These are phyloP conservation scores for Calonectria henricotiae DNA, from an alignment of 2,329 filamentous ascomycete species.

Conservation along the genomic window DNA sequence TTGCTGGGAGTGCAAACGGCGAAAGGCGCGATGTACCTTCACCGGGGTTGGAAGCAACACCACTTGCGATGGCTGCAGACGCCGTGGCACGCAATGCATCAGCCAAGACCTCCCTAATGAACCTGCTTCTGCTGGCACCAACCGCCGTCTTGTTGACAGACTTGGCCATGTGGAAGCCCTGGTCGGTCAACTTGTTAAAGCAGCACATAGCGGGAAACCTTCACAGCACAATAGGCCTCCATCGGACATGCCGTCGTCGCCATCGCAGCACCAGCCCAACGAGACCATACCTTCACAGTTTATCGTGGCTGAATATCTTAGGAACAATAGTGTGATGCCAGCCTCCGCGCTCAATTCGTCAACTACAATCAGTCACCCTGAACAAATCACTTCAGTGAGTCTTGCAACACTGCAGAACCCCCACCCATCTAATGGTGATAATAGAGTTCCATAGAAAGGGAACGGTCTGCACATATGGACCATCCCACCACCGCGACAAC, in stretches of 20 bases:
- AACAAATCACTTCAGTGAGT: background rate
- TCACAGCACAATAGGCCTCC: background rate
- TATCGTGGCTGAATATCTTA: background rate
- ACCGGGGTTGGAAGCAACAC: slow-evolving; percentile 55
- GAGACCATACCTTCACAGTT: background rate
- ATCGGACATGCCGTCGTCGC: background rate
- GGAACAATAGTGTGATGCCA: no score
- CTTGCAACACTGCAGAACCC: background rate
- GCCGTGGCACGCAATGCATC: slow-evolving; percentile 63
- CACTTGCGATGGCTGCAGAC: slow-evolving; percentile 66
- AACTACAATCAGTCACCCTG: background rate
- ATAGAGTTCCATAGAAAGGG: background rate
- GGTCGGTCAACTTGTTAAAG: slow-evolving; percentile 53
- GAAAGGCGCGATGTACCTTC: slow-evolving; percentile 69
- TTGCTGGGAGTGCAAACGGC: slow-evolving; percentile 74
- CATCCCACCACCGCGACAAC: background rate
- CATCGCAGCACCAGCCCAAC: background rate
- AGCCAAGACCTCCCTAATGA: slow-evolving; percentile 66
- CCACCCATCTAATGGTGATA: background rate
- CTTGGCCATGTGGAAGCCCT: slow-evolving; percentile 58
- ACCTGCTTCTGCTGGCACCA: slow-evolving; percentile 37
- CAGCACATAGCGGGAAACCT: background rate
- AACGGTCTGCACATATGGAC: background rate
- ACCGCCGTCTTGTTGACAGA: slow-evolving; percentile 51
- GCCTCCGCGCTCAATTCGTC: background rate